These are phyloP conservation scores for Cladophialophora yegresii DNA, from an alignment of 2,329 filamentous ascomycete genomes.

Conservation along the genomic window DNA sequence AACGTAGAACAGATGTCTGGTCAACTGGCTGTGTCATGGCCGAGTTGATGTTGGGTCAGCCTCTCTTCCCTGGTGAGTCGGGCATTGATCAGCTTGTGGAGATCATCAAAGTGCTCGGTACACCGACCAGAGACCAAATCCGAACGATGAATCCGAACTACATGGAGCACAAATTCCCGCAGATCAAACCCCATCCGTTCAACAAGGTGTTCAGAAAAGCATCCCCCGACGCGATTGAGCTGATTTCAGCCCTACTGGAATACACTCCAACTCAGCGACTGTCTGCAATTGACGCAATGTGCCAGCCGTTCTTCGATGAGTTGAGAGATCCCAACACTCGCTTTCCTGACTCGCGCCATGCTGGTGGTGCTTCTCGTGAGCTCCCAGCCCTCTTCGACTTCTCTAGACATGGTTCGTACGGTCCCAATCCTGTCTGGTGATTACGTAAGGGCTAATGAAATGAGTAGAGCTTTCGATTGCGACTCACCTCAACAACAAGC, in stretches of 20 bases:
- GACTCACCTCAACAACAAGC: slow-evolving; percentile 78
- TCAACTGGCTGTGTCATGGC: slow-evolving; percentile 99
- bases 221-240: slow-evolving; percentile 85
- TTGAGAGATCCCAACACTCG: slow-evolving; percentile 86
- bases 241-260: slow-evolving; percentile 90
- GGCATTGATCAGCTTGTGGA: slow-evolving; percentile 98
- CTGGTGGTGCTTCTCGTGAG: slow-evolving; percentile 75
- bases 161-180: slow-evolving; percentile 99
- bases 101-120: slow-evolving; percentile 98
- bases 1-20: slow-evolving; percentile 76
- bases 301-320: slow-evolving; percentile 98
- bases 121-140: slow-evolving; percentile 95
- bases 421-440: slow-evolving; percentile 9
- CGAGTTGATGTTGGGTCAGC: slow-evolving; percentile 97
- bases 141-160: slow-evolving; percentile 99
- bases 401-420: slow-evolving; percentile 77
- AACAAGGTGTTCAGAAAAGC: slow-evolving; percentile 99
- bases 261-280: slow-evolving; percentile 96
- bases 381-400: slow-evolving; percentile 91
- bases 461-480: slow-evolving; percentile 88
- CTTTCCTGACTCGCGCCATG: slow-evolving; percentile 90
- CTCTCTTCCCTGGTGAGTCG: slow-evolving; percentile 95
- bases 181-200: slow-evolving; percentile 99
- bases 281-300: slow-evolving; percentile 92
- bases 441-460: slow-evolving; percentile 16